A percentile compares a stretch with the other conserved stretches of the same genome.
These are phyloP conservation scores for Whalleya microplaca DNA, from an alignment of 2,329 filamentous ascomycete species.

Conservation along the genomic window DNA sequence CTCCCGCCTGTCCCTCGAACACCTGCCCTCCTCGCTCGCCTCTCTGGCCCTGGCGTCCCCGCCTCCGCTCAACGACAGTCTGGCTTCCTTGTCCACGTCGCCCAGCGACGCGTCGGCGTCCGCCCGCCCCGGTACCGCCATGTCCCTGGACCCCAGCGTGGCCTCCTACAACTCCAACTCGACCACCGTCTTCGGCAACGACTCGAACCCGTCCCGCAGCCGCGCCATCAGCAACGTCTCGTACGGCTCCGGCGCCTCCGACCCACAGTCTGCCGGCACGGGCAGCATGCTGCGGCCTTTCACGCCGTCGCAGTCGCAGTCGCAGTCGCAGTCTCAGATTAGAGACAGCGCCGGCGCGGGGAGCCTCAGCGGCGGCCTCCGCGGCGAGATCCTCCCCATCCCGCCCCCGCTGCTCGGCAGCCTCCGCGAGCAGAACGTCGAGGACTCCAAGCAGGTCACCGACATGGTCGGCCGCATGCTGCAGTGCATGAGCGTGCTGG, in stretches of 20 bases:
- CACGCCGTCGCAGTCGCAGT: constrained; percentile 47
- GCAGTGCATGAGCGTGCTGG: constrained; percentile 91
- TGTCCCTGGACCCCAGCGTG: constrained; percentile 73
- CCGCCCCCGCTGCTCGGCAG: constrained; percentile 34
- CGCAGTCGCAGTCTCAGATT: too few species aligned
- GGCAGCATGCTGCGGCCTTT: constrained; percentile 54
- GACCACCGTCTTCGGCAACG: constrained; percentile 76
- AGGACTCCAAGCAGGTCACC: constrained; percentile 79
- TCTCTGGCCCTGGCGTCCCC: constrained; percentile 59
- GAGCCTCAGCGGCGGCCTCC: neutral
- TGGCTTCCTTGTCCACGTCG: constrained; percentile 54
- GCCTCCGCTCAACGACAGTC: constrained; percentile 49
- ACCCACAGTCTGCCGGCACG: constrained; percentile 40
- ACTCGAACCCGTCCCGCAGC: constrained; percentile 60
- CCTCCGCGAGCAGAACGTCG: constrained; percentile 61
- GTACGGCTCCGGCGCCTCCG: constrained; percentile 56
- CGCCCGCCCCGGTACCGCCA: constrained; percentile 70
- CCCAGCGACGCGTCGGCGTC: constrained; percentile 40
- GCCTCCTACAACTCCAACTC: constrained; percentile 79
- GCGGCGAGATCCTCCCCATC: neutral
- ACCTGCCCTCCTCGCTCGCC: constrained; percentile 58
- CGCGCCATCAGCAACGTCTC: constrained; percentile 87
- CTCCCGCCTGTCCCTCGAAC: constrained; percentile 85
- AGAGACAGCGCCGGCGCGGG: constrained; percentile 28
- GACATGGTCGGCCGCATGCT: constrained; percentile 95